Conservation (phyloP, 106 monocot species). For the Acorus gramineus region DNA sequence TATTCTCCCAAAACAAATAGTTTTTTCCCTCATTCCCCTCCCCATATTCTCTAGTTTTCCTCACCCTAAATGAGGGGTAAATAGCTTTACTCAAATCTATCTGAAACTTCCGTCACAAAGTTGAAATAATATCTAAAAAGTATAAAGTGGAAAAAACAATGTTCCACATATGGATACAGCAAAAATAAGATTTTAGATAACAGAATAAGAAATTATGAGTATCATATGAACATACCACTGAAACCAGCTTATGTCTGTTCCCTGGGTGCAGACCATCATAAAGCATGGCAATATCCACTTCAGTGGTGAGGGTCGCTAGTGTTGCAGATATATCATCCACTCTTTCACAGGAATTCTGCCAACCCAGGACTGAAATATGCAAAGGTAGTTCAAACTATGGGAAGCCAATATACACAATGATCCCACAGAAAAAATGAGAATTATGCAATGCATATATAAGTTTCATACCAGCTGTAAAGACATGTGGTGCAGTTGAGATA, state of each 20-base stretch:
- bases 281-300: conserved; percentile 64
- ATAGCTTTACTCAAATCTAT: too few relatives aligned
- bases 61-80: too few relatives aligned
- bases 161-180: background rate
- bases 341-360: conserved; percentile 82
- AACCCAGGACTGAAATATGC: conserved; percentile 72
- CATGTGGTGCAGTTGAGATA: conserved; percentile 63
- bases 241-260: conserved; percentile 64
- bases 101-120: too few relatives aligned
- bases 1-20: background rate
- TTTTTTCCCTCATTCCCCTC: background rate
- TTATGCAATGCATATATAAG: too few relatives aligned
- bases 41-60: too few relatives aligned
- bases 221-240: conserved; percentile 57
- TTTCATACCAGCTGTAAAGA: conserved; percentile 65
- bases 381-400: conserved; percentile 2
- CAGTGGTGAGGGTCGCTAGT: conserved; percentile 60
- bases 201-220: background rate
- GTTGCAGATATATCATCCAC: conserved; percentile 80
- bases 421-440: conserved; percentile 8
- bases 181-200: background rate
- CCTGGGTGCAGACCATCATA: conserved; percentile 59
- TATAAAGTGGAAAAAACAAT: background rate
- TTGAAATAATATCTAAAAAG: background rate
- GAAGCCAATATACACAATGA: background rate